Evolutionary conservation across 768 basidiomycete genomes (phyloP), one percentile per base, ranked within the genome.

Genomic region (Lactarius pseudohatsudake): DNA sequence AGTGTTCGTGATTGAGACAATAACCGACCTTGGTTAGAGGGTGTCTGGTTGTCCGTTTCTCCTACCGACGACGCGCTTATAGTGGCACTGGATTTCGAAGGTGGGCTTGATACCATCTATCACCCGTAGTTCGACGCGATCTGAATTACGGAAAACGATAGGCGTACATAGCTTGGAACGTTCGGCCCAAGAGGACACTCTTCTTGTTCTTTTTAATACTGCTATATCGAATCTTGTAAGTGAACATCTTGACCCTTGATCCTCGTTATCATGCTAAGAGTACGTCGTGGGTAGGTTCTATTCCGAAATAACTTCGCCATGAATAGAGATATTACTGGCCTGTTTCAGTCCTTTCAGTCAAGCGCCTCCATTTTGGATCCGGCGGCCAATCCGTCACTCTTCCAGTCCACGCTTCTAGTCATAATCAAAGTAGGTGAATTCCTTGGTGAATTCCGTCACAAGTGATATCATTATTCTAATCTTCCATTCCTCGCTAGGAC

Each of bases 231-330:
- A 88, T 69, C 72, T 87, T 65, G 86, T 86, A 32, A 60, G 66
- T 22, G 11, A 13, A 32, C 11, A 6, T 3, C 47, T 1, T 43
- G 8, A 43, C 20, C 43, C 20, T 8, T 9, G 20, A 2, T 15
- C 22, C 22, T n/a, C 22, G 1, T 26, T 53, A 3, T 13, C 11
- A 0, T 28, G 1, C 50, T 53, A 6, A 53, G 26, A 53, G 13
- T 28, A 26, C 26, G 26, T 16, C 32, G 13, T n/a, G 26, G 7
- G 22, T 61, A 87, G 86, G 84, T 88, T 3, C 74, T 87, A 1
- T 87, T 86, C 77, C 81, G 87, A 1, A 86, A 87, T 62, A 88
- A 88, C 62, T 88, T 88, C 62, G 85, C 86, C 0, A 73, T 88
- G 3, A 83, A 83, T 45, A 78, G 86, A 38, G 85, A 86, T 68